phyloP scores from a whole-genome alignment of 805 yeast genomes.

The Nakazawaea ernobii region DNA sequence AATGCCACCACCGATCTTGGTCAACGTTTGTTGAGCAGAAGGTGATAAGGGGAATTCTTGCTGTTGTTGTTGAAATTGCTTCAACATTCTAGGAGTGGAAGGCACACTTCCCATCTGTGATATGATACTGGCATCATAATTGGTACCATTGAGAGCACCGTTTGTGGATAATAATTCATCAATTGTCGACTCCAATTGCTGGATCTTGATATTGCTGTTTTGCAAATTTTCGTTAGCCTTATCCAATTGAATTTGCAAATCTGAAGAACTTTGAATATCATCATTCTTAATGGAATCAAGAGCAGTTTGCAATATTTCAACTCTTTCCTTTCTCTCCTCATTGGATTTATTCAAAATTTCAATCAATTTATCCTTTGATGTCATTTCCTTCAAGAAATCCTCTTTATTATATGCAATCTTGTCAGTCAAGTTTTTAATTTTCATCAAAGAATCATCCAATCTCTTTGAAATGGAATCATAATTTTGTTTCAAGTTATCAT shows the following conservation, averaged over 20 bases:
- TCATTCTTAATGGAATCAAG: slow-evolving; percentile 34
- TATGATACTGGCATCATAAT: slow-evolving; percentile 14
- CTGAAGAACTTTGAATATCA: slow-evolving; percentile 30
- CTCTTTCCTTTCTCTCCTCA: slow-evolving; percentile 45
- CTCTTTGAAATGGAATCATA: slow-evolving; percentile 30
- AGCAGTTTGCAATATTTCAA: slow-evolving; percentile 45
- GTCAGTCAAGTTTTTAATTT: slow-evolving; percentile 43
- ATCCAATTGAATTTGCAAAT: slow-evolving; percentile 31
- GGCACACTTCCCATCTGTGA: slow-evolving; percentile 30
- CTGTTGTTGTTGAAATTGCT: slow-evolving; percentile 17
- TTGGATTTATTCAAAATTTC: slow-evolving; percentile 51
- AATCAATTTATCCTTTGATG: slow-evolving; percentile 55
- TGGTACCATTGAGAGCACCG: slow-evolving; percentile 11
- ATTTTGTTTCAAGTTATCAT: slow-evolving; percentile 28
- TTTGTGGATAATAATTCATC: slow-evolving; percentile 31
- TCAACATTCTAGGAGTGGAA: slow-evolving; percentile 36
- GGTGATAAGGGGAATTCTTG: slow-evolving; percentile 39
- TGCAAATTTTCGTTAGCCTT: slow-evolving; percentile 29
- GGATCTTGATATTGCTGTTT: slow-evolving; percentile 30
- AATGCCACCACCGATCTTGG: slow-evolving; percentile 35
- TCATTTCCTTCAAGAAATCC: slow-evolving; percentile 50
- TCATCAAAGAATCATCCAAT: slow-evolving; percentile 36
- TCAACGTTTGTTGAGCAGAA: slow-evolving; percentile 52
- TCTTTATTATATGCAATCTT: slow-evolving; percentile 36
- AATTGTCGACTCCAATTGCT: slow-evolving; percentile 37